Evolutionary conservation across 768 basidiomycete species (phyloP).

Genomic region (Leccinum subgranulosum): DNA sequence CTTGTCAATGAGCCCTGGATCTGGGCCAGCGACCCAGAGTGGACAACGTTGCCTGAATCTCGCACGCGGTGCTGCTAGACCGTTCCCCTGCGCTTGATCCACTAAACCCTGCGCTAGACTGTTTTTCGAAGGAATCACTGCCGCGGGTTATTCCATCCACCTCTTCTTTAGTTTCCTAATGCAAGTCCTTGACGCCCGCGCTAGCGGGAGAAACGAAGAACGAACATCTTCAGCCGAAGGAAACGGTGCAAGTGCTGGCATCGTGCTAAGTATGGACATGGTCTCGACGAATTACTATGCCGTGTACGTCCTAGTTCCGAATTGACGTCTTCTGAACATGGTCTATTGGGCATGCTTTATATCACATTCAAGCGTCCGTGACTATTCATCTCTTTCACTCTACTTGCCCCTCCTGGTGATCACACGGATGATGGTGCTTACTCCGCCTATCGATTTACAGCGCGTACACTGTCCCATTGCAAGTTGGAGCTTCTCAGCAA

Average conservation of each 20-base stretch:
- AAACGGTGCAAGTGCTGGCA: constrained; percentile 47
- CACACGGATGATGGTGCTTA: neutral
- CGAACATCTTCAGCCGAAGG: constrained; percentile 35
- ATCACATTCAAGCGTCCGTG: neutral
- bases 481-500: constrained; percentile 47
- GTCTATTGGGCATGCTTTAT: neutral
- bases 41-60: constrained; percentile 15
- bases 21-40: neutral
- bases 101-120: neutral
- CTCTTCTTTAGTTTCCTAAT: constrained; percentile 6
- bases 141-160: neutral
- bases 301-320: constrained; percentile 39
- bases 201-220: constrained; percentile 10
- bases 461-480: constrained; percentile 61
- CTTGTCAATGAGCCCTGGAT: constrained; percentile 12
- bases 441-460: constrained; percentile 33
- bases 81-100: neutral
- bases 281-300: constrained; percentile 53
- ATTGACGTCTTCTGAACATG: neutral
- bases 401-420: neutral
- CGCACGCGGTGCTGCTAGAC: constrained; percentile 17
- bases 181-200: constrained; percentile 6
- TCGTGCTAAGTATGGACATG: constrained; percentile 56
- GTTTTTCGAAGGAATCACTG: neutral
- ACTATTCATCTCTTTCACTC: neutral